Percentiles rank a stretch among this genome's conserved stretches.
These are phyloP conservation scores for Silene conica DNA, from an alignment of 148 eudicot species.

Conservation along the genomic window DNA sequence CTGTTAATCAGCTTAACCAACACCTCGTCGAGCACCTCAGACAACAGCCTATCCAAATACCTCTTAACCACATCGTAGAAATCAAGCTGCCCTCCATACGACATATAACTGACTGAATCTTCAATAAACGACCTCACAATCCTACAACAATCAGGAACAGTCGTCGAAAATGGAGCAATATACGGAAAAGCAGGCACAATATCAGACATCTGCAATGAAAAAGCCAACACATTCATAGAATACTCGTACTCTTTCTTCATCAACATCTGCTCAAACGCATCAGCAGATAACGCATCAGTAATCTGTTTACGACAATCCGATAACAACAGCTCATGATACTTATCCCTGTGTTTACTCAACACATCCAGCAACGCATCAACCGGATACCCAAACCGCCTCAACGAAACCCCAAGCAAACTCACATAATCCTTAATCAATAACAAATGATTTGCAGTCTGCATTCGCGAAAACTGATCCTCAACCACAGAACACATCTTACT, in stretches of 20 bases:
- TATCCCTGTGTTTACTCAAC: slow-evolving; percentile 93
- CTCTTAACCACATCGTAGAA: slow-evolving; percentile 90
- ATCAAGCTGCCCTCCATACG: slow-evolving; percentile 94
- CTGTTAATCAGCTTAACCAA: slow-evolving; percentile 63
- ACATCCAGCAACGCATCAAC: slow-evolving; percentile 92
- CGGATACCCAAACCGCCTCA: slow-evolving; percentile 81
- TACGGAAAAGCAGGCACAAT: slow-evolving; percentile 87
- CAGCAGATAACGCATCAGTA: slow-evolving; percentile 65
- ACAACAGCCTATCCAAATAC: slow-evolving; percentile 82
- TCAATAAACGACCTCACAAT: slow-evolving; percentile 90
- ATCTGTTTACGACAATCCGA: slow-evolving; percentile 92
- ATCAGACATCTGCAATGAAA: slow-evolving; percentile 87
- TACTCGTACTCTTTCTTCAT: slow-evolving; percentile 98
- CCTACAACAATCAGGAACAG: slow-evolving; percentile 95
- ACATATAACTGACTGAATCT: slow-evolving; percentile 96
- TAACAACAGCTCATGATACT: slow-evolving; percentile 84
- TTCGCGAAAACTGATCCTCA: slow-evolving; percentile 96
- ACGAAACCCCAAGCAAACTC: slow-evolving; percentile 84
- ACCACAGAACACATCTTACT: slow-evolving; percentile 92
- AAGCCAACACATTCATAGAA: slow-evolving; percentile 88
- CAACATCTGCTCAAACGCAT: slow-evolving; percentile 91
- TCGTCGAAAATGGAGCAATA: slow-evolving; percentile 89
- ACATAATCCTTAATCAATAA: slow-evolving; percentile 95
- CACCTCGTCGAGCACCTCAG: slow-evolving; percentile 77
- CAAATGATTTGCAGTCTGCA: slow-evolving; percentile 96